Evolutionary conservation across 768 basidiomycete genomes (phyloP), one percentile per base, ranked within the genome.

Genomic region (Suillus tomentosus): DNA sequence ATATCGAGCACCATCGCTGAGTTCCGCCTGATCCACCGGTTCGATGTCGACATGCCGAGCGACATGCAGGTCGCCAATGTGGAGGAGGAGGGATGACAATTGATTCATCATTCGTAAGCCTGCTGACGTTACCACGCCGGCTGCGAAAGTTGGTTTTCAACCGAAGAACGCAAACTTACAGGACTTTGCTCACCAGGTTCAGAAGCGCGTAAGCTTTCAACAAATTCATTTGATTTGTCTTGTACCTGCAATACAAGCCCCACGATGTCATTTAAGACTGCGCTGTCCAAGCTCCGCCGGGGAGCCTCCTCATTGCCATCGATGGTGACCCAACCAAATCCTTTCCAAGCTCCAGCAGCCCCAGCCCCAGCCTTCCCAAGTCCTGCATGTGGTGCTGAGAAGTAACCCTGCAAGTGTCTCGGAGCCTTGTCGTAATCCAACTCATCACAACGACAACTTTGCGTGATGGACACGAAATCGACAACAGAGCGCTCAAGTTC

Each of bases 401-500:
- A 70, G 24, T 77, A 74, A 19, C 80, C 82, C 39, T 72, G 68
- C 36, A 81, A 47, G 36, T 73, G 78, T 67, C 76, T 82, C 31
- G 71, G 67, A n/a, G 73, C 72, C 24, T 61, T 50, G 31, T 65
- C 67, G 27, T 55, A 61, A 24, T 69, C 61, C 10, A 64, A 53
- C 40, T 71, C 71, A 27, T 72, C 68, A 47, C 65, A 66, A 64
- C 79, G 68, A 65, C 74, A 70, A 2, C 67, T 67, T 66, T 90
- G 87, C 6, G 89, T 86, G 70, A 90, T 87, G 4, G 80, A 76
- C 2, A 90, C 87, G 65, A 91, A 92, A 0, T 86, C 83, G 43
- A 82, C 72, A 7, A 93, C 80, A 0, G 90, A 88, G 22, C 85
- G 83, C 62, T 91, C 89, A 6, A 93, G 79, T 69, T 92, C 91